Conservation (phyloP, 768 basidiomycete genomes). For the Collybiopsis confluens region DNA sequence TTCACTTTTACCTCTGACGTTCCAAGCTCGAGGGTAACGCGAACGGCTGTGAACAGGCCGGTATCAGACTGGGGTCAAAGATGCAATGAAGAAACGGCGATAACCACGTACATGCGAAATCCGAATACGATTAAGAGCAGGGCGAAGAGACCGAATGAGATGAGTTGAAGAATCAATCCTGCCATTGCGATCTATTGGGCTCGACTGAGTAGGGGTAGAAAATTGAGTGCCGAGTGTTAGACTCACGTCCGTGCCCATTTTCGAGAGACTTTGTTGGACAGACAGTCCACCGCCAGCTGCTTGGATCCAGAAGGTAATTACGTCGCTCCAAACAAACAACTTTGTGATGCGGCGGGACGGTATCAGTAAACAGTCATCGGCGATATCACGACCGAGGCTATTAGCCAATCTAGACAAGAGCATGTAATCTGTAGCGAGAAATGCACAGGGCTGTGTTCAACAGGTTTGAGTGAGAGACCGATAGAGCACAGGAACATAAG, state of each 20-base stretch:
- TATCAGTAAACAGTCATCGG: constrained; percentile 35
- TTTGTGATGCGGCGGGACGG: constrained; percentile 33
- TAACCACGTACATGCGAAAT: constrained; percentile 22
- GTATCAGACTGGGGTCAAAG: background rate
- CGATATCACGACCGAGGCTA: constrained; percentile 25
- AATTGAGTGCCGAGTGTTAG: constrained; percentile 14
- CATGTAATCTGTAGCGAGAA: constrained; percentile 51
- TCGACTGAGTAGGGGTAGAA: background rate
- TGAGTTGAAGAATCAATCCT: constrained; percentile 38
- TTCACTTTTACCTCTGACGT: constrained; percentile 17
- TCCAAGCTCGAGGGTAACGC: background rate
- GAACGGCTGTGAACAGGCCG: background rate
- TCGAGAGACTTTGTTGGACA: constrained; percentile 13
- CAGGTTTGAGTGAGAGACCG: background rate
- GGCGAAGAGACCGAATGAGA: constrained; percentile 37
- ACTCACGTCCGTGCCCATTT: constrained; percentile 20
- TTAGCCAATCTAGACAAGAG: constrained; percentile 44
- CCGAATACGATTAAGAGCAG: constrained; percentile 30
- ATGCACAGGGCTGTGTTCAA: constrained; percentile 47
- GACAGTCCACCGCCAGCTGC: constrained; percentile 33
- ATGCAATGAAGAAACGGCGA: background rate
- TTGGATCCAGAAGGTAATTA: constrained; percentile 51
- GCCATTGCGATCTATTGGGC: constrained; percentile 31
- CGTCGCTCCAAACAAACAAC: constrained; percentile 48
- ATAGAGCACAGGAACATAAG: background rate